phyloP scores from a whole-genome alignment of 2,329 filamentous ascomycete genomes.

The Fusarium nanum region DNA sequence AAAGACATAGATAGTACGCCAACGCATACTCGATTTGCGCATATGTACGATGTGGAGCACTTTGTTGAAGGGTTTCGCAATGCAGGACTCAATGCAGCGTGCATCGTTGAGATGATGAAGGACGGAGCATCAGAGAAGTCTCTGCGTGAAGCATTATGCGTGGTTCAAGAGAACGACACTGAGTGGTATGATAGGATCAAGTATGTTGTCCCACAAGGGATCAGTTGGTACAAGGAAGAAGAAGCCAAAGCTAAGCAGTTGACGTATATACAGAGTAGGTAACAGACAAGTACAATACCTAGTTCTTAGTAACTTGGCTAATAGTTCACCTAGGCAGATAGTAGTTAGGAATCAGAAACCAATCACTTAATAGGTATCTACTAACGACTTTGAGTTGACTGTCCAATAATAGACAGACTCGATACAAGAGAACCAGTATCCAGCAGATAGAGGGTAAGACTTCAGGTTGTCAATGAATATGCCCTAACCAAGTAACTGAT shows the following conservation, averaged over 20 bases:
- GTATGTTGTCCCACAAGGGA: conserved; percentile 33
- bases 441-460: neutral
- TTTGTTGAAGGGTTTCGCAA: conserved; percentile 38
- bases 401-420: neutral
- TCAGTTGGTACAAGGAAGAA: conserved; percentile 25
- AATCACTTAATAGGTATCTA: neutral
- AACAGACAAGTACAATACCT: too few species aligned
- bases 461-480: neutral
- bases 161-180: conserved; percentile 34
- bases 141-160: conserved; percentile 34
- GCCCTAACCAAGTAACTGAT: neutral
- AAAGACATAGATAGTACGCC: conserved; percentile 34
- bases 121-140: conserved; percentile 33
- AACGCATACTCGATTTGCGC: conserved; percentile 40
- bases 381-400: neutral
- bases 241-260: neutral
- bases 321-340: neutral
- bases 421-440: neutral
- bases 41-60: conserved; percentile 40
- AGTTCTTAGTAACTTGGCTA: too few species aligned
- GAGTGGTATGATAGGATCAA: conserved; percentile 35
- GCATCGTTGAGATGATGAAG: conserved; percentile 38
- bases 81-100: conserved; percentile 34
- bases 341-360: neutral
- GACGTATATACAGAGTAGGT: neutral